Conservation (phyloP, 441 rosid genomes). For the Lepidium campestre region DNA sequence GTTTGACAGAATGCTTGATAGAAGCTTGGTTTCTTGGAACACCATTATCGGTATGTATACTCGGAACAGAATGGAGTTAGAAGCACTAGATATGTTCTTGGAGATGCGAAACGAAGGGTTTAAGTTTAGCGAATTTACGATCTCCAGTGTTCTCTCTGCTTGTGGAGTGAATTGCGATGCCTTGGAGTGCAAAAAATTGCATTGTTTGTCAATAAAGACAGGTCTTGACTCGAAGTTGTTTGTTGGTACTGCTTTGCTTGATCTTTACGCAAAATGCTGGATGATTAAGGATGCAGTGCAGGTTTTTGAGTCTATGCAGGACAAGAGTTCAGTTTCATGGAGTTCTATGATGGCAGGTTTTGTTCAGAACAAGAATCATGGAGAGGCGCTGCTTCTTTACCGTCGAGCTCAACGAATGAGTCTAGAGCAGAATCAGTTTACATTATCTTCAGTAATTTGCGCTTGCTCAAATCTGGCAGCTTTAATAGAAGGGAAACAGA, state of each 20-base stretch:
- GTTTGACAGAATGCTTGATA: slow-evolving; percentile 63
- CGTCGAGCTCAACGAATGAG: slow-evolving; percentile 35
- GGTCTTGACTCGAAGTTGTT: slow-evolving; percentile 46
- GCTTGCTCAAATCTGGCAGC: slow-evolving; percentile 63
- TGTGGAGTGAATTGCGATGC: slow-evolving; percentile 39
- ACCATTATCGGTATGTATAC: slow-evolving; percentile 50
- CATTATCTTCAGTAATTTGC: slow-evolving; percentile 53
- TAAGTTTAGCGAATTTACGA: slow-evolving; percentile 50
- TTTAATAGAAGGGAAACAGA: slow-evolving; percentile 59
- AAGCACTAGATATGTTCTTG: slow-evolving; percentile 45
- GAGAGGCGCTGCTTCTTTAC: slow-evolving; percentile 61
- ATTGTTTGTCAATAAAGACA: slow-evolving; percentile 54
- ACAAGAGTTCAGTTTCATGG: slow-evolving; percentile 72
- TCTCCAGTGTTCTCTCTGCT: slow-evolving; percentile 65
- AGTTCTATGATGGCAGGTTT: slow-evolving; percentile 75
- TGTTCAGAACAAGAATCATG: slow-evolving; percentile 59
- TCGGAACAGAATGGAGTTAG: slow-evolving; percentile 34
- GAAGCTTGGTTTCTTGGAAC: slow-evolving; percentile 77
- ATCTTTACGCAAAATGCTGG: slow-evolving; percentile 69
- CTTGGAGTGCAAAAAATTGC: slow-evolving; percentile 53
- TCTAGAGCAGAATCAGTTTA: slow-evolving; percentile 45
- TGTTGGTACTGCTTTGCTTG: slow-evolving; percentile 70
- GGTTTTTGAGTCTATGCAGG: slow-evolving; percentile 61
- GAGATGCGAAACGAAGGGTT: slow-evolving; percentile 45
- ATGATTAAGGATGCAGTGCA: slow-evolving; percentile 39